Evolutionary conservation across 1,284 basidiomycete genomes (phyloP).

Genomic region (Mycosarcoma maydis): DNA sequence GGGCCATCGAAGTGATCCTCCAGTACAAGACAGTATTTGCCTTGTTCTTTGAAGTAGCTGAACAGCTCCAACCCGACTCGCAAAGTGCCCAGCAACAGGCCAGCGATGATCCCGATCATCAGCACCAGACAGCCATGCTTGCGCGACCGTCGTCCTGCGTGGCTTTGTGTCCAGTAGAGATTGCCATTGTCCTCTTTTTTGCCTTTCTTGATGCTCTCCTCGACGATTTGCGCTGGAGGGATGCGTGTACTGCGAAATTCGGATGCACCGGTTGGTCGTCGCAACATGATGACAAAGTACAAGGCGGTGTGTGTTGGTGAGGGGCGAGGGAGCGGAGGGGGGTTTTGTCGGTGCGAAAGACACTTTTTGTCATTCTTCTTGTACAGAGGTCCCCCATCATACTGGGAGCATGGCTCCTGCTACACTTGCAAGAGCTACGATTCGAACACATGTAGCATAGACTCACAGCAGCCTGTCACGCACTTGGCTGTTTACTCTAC

Average conservation of each 20-base stretch:
- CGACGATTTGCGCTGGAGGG: background rate
- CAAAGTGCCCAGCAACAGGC: background rate
- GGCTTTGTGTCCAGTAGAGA: background rate
- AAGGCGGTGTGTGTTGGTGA: too few relatives aligned
- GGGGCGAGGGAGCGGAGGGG: too few relatives aligned
- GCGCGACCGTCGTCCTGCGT: background rate
- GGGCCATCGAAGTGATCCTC: conserved; percentile 80
- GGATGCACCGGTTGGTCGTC: background rate
- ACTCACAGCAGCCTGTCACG: too few relatives aligned
- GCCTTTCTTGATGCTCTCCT: conserved; percentile 19
- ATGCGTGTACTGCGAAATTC: background rate
- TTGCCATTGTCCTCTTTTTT: background rate
- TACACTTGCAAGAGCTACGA: too few relatives aligned
- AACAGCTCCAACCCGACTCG: background rate
- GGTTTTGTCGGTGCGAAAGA: too few relatives aligned
- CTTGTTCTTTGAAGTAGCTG: background rate
- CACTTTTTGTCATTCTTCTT: background rate
- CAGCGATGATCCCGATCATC: background rate
- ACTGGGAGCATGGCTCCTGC: too few relatives aligned
- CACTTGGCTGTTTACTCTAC: too few relatives aligned
- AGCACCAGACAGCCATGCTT: background rate
- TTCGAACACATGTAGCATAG: too few relatives aligned
- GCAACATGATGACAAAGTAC: background rate
- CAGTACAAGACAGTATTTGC: conserved; percentile 74
- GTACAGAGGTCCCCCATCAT: too few relatives aligned